Base-by-base conservation (phyloP, 805 yeast genomes). In the Dipodascus albidus region DNA sequence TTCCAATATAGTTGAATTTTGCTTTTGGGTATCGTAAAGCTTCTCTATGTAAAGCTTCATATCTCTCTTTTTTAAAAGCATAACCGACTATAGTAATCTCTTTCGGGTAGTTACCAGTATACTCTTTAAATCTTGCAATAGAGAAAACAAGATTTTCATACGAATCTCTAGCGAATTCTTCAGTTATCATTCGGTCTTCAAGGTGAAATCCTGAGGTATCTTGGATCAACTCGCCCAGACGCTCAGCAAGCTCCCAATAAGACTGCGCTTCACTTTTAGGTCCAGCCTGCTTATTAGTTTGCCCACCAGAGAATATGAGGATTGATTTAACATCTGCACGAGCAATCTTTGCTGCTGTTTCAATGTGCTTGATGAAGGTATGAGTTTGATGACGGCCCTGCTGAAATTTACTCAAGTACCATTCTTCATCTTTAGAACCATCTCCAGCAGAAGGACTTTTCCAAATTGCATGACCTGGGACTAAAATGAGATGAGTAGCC, bases 1-100 rank as follows among this genome's bases (percentile, higher is more conserved):
- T 79, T 68, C 89, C 96, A 60, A 93, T 75, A 59, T 83, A 87
- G 61, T 82, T 79, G 70, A 93, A 93, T 58, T 93, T 4, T 4
- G 23, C 49, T n/a, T 47, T 47, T 14, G 49, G 49, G 31, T 20
- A 47, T 20, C 23, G 17, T n/a, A 47, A 4, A 15, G 49, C 49
- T 20, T 20, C 17, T 47, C 49, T 47, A 19, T 47, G 49, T 4
- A 47, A 27, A 8, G 14, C 6, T 23, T 21, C 49, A 23, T 6
- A 47, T 4, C 49, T 23, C 14, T 15, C 27, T 6, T 17, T 23
- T 19, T 47, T 47, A n/a, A 47, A 47, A 4, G 8, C 23, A 23
- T 22, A 47, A 4, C 49, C 49, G 4, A 47, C 49, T 11, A 47
- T 27, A 14, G 49, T 47, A 8, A 47, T 47, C 14, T 47, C 8